phyloP scores from a whole-genome alignment of 1,139 yeast genomes.

The Wickerhamiella infanticola region DNA sequence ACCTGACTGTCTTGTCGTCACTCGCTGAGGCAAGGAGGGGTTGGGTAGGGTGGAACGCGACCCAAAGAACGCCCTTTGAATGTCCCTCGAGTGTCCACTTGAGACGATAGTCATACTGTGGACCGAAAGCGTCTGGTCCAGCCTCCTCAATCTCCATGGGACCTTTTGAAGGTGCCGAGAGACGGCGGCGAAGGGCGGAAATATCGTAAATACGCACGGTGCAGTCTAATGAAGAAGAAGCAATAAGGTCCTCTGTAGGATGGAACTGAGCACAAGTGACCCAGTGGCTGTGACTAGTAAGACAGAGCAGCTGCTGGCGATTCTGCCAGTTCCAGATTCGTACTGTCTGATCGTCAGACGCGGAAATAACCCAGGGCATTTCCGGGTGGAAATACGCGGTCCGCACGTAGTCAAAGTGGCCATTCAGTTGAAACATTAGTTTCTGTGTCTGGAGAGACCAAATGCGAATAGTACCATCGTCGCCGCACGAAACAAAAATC shows the following conservation, averaged over 20 bases:
- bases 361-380: constrained; percentile 92
- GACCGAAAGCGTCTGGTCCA: constrained; percentile 32
- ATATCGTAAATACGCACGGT: constrained; percentile 99
- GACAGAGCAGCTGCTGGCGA: constrained; percentile 90
- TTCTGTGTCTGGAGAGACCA: constrained; percentile 92
- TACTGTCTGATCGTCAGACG: constrained; percentile 96
- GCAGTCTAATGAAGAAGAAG: constrained; percentile 91
- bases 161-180: constrained; percentile 43
- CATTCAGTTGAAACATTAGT: constrained; percentile 72
- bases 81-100: constrained; percentile 96
- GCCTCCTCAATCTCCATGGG: constrained; percentile 1
- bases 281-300: constrained; percentile 96
- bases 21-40: constrained; percentile 94
- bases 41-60: constrained; percentile 90
- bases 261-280: constrained; percentile 98
- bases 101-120: constrained; percentile 85
- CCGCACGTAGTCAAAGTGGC: constrained; percentile 92
- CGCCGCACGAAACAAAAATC: constrained; percentile 92
- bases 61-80: constrained; percentile 98
- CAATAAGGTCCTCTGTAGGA: constrained; percentile 86
- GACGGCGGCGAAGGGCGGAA: constrained; percentile 86
- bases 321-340: constrained; percentile 99
- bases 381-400: constrained; percentile 92
- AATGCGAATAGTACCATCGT: constrained; percentile 85
- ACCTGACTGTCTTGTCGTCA: constrained; percentile 86